Evolutionary conservation across 345 rosid species (phyloP), one percentile per base, ranked within the genome.

Genomic region (Gynandropsis gynandra): DNA sequence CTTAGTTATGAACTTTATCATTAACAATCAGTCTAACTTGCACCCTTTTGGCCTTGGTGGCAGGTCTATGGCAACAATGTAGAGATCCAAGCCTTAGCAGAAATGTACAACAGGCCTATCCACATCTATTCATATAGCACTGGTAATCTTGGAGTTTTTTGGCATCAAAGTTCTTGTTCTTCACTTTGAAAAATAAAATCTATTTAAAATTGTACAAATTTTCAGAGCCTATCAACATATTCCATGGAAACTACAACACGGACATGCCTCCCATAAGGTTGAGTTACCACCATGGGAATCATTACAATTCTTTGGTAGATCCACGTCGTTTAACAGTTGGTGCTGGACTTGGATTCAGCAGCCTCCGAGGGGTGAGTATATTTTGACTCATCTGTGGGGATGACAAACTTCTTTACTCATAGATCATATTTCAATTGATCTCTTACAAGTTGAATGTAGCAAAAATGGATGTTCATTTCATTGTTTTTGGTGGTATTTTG

Each of bases 51-150:
- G 16, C 19, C 49, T 19, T 61, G 54, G 29, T 37, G 35, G 46
- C 76, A 93, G 99, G 97, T 93, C 11, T 93, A 85, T 66, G 99
- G 99, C 51, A 93, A 93, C 78, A 93, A 93, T 64, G 72, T 79
- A 56, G 97, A 93, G 83, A 93, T 93, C 50, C 99, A 93, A 73
- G 96, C 89, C 24, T 50, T 93, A 9, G 92, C 92, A 17, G 99
- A 93, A 70, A 93, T 93, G 87, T 93, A 83, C 58, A 93, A 88
- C 67, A 76, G 97, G 54, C 99, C 97, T 16, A 93, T 93, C 64
- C 99, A 88, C 63, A 81, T 93, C 12, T 93, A 88, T 64, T 85
- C 97, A 59, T 85, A 93, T 58, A 77, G 79, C 74, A 78, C 90
- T 69, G 99, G 99, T 93, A 64, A 50, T 42, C 4, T 16, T 52